These are phyloP conservation scores for Stephanodiscus triporus DNA, from an alignment of 108 stramenopile species.

Conservation along the genomic window DNA sequence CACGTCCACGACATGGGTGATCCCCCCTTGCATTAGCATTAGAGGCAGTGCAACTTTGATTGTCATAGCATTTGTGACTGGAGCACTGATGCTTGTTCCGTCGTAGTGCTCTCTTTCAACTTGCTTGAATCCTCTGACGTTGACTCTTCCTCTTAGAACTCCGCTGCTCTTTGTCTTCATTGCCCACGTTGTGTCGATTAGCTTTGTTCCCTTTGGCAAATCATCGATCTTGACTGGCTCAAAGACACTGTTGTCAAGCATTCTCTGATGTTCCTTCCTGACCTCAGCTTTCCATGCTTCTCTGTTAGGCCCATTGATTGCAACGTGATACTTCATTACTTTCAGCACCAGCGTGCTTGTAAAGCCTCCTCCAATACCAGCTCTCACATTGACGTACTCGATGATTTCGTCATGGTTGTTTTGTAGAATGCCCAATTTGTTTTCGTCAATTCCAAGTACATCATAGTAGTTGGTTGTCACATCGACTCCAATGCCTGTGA, in stretches of 20 bases:
- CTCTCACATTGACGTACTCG: constrained; percentile 39
- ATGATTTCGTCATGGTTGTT: neutral
- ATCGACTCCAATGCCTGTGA: neutral
- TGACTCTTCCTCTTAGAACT: constrained; percentile 15
- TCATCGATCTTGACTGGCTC: constrained; percentile 8
- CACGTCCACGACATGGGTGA: constrained; percentile 28
- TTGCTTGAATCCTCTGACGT: constrained; percentile 2
- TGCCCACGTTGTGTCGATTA: constrained; percentile 46
- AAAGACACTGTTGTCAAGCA: constrained; percentile 34
- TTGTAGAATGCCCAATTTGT: neutral
- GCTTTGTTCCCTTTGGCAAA: constrained; percentile 43
- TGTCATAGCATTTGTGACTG: constrained; percentile 36
- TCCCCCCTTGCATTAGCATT: constrained; percentile 40
- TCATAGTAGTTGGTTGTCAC: neutral
- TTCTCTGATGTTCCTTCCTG: constrained; percentile 41
- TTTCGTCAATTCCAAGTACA: constrained; percentile 2
- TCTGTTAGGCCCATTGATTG: constrained; percentile 33
- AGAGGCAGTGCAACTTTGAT: constrained; percentile 25
- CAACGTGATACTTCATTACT: constrained; percentile 49
- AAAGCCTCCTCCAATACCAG: constrained; percentile 50
- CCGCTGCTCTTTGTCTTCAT: constrained; percentile 60
- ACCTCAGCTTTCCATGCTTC: constrained; percentile 46
- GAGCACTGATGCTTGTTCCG: constrained; percentile 26
- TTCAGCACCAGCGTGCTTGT: constrained; percentile 37
- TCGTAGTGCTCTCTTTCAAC: constrained; percentile 38